Base-by-base conservation (phyloP, 2,329 filamentous ascomycete species). In the Neurospora crassa region DNA sequence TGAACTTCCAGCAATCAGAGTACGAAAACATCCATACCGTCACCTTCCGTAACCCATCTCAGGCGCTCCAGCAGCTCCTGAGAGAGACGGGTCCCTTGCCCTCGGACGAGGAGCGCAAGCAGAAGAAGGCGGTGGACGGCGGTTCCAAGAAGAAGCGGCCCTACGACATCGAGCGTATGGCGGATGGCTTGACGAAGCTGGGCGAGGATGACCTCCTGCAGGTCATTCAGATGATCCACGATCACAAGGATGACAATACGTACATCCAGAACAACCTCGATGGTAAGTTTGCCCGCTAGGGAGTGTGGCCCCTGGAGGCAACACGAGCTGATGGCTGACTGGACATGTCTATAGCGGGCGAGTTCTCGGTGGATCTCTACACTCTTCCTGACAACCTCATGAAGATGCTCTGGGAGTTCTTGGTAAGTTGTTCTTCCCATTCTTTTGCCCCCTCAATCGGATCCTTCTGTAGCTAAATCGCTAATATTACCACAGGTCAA, bases 251-350 rank as follows among this genome's bases (percentile, higher is more conserved):
- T 1, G 89, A 93, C 6, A 94, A 97, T 74, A 97, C 95, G 1
- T 98, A 97, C 83, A 97, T 95, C 68, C 94, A 97, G 84, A 98
- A 97, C 77, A 96, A 99, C 81, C 89, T 97, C 71, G 96, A 99
- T 78, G 92, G 93, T 97, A 84, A 83, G 91, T 87, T 70, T 10
- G 40, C 2, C 7, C 24, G 10, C 34, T 67, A 45, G 71, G 24
- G 53, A 63, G 47, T 69, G 53, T 73, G 45, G n/a, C 40, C 53
- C 37, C 8, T 29, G 53, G 24, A 5, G 53, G 16, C 16, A 63
- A 34, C 6, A 24, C 1, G 24, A 63, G 1, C 16, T 10, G 24
- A 42, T 70, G 78, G 78, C 80, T 81, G 78, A 81, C 78, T 79
- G 76, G 77, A 42, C 40, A 37, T 41, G 5, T 70, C n/a, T 37